phyloP scores from a whole-genome alignment of 306 rosid species.

The Prunus padus region DNA sequence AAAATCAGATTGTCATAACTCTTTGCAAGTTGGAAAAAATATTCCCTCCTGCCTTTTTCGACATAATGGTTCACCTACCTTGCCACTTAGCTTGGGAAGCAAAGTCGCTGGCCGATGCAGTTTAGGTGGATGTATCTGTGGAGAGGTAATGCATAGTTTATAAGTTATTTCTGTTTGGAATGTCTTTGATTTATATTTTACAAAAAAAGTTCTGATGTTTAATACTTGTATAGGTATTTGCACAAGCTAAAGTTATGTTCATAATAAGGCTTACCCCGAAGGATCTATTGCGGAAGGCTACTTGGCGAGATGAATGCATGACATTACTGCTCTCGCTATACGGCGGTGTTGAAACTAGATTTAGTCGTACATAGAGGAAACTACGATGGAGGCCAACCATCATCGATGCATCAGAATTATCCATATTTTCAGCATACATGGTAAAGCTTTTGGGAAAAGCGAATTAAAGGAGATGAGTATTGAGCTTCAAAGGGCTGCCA shows the following conservation, averaged over 20 bases:
- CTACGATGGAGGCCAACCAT: background rate
- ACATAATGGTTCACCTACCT: background rate
- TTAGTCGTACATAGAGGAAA: background rate
- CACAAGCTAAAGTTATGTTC: background rate
- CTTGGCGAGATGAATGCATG: background rate
- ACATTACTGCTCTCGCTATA: background rate
- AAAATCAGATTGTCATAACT: background rate
- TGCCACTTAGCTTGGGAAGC: background rate
- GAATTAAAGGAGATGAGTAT: background rate
- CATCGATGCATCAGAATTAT: background rate
- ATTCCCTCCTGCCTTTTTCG: background rate
- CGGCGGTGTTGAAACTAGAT: background rate
- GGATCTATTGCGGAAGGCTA: background rate
- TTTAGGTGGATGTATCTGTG: background rate
- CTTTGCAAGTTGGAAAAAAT: background rate
- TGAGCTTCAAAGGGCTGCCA: background rate
- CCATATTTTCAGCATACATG: background rate
- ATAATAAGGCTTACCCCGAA: background rate
- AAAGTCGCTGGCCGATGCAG: background rate
- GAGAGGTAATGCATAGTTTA: background rate
- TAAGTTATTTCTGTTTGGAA: too few relatives aligned
- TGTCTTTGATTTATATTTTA: too few relatives aligned
- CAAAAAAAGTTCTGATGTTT: background rate
- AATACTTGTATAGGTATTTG: background rate
- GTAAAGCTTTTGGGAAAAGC: background rate